These are phyloP conservation scores for Quercus suber DNA, from an alignment of 306 rosid genomes.

Conservation along the genomic window DNA sequence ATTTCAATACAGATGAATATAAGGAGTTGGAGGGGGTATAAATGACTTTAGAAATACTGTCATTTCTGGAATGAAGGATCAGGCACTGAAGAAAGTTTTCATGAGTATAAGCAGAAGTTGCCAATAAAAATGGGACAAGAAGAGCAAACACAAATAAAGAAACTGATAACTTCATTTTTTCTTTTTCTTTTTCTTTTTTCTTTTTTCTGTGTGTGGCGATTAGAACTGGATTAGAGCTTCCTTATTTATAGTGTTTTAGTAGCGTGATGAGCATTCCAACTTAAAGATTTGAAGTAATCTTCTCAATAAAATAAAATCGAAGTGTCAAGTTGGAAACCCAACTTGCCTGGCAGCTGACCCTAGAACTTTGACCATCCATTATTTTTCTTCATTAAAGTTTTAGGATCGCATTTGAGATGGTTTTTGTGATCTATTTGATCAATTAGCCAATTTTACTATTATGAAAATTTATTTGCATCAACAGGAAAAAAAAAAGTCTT, in stretches of 20 bases:
- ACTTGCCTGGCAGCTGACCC: too few species aligned
- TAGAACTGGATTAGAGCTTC: not conserved
- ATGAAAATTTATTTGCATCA: too few species aligned
- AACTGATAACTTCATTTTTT: conserved; percentile 4
- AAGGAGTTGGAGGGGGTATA: conserved; percentile 8
- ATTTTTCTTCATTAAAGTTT: too few species aligned
- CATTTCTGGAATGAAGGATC: not conserved
- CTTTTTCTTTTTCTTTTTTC: not conserved
- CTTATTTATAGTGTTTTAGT: not conserved
- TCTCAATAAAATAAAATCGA: too few species aligned
- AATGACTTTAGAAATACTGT: conserved; percentile 1
- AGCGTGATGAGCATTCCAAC: not conserved
- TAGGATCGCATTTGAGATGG: too few species aligned
- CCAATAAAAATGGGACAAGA: conserved; percentile 4
- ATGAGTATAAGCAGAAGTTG: conserved; percentile 10
- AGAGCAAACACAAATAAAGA: not conserved
- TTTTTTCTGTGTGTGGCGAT: not conserved
- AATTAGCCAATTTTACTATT: too few species aligned
- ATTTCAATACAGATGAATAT: not conserved
- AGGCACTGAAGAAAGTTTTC: conserved; percentile 22
- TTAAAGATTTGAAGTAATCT: not conserved
- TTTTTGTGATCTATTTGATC: too few species aligned
- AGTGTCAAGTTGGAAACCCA: too few species aligned
- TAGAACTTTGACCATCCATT: too few species aligned
- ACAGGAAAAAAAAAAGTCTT: too few species aligned